Evolutionary conservation across 2,329 filamentous ascomycete genomes (phyloP).

Genomic region (Dactylellina parvicollis): DNA sequence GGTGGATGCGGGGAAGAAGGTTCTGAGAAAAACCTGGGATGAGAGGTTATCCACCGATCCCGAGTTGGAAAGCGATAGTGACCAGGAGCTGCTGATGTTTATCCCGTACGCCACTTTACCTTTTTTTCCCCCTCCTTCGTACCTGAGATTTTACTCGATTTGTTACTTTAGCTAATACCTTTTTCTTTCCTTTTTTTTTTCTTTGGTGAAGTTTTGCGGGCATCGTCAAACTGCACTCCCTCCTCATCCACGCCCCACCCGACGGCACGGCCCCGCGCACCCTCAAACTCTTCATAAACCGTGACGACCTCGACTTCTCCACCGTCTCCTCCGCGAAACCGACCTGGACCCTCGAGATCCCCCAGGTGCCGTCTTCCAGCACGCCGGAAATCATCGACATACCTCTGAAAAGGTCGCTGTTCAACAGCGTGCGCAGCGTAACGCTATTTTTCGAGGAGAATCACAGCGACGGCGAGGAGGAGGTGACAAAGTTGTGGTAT

Average conservation of each 20-base stretch:
- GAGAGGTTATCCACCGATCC: slow-evolving; percentile 77
- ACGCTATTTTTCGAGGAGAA: slow-evolving; percentile 93
- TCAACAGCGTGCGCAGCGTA: slow-evolving; percentile 83
- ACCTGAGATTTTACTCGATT: neutral
- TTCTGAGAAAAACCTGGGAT: slow-evolving; percentile 91
- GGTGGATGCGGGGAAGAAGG: slow-evolving; percentile 73
- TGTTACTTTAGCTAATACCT: slow-evolving; percentile 4
- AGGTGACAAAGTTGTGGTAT: slow-evolving; percentile 81
- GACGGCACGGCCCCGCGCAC: slow-evolving; percentile 78
- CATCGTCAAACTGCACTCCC: slow-evolving; percentile 89
- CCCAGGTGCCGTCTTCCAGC: slow-evolving; percentile 69
- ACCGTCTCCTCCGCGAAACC: slow-evolving; percentile 75
- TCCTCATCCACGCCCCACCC: slow-evolving; percentile 82
- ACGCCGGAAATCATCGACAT: slow-evolving; percentile 80
- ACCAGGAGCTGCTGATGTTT: slow-evolving; percentile 92
- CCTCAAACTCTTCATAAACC: slow-evolving; percentile 87
- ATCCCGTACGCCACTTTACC: slow-evolving; percentile 74
- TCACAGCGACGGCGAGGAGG: slow-evolving; percentile 76
- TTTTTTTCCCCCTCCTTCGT: slow-evolving; percentile 1
- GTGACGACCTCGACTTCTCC: slow-evolving; percentile 84
- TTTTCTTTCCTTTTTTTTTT: slow-evolving; percentile 6
- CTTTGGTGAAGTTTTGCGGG: slow-evolving; percentile 77
- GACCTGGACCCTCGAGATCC: slow-evolving; percentile 79
- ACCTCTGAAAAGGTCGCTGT: slow-evolving; percentile 84
- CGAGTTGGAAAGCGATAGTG: slow-evolving; percentile 83